Base-by-base conservation (phyloP, 345 rosid species). In the Pugionium dolabratum region DNA sequence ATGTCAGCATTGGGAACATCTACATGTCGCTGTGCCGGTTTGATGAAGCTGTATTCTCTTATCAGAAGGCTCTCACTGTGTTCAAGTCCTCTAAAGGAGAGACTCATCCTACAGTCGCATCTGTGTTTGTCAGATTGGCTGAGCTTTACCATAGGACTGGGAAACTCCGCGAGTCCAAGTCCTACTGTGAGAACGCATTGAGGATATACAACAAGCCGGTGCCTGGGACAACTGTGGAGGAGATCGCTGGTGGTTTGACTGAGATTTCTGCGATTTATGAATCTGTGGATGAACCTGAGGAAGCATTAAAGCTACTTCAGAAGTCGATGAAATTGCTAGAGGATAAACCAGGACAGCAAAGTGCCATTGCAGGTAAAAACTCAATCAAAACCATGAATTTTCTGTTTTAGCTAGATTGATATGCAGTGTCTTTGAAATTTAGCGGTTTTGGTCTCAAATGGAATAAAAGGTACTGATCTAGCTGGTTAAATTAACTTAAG, bases 331-430 rank as follows among this genome's bases (percentile, higher is more conserved):
- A 91, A 59, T 76, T 95, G 73, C 79, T 95, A 60, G 99, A 91
- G 66, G 99, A 95, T 69, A 91, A 87, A 80, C 96, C 96, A 5
- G 99, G 99, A 45, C 99, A 95, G 78, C 99, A 95, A 68, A 91
- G 91, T 71, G 86, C 89, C 37, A 84, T 95, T 68, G 98, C 97
- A 1, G 78, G 78, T 67, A 28, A 61, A 8, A 18, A 4, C 35
- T 52, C 11, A 1, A 35, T 65, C 18, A 40, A 46, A 36, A 18
- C 10, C 34, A 6, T 70, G 27, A 31, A 33, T n/a, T 6, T 34
- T 32, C 4, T 32, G 34, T 32, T 32, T 2, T 4, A 32, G 2
- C 34, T 32, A 33, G 41, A 57, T 57, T 45, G 47, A 37, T 55
- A 35, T 59, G 53, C 7, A 35, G 3, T 50, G 6, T 42, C 4